These are phyloP conservation scores for Leccinum obscurum DNA, from an alignment of 768 basidiomycete species.

Conservation along the genomic window DNA sequence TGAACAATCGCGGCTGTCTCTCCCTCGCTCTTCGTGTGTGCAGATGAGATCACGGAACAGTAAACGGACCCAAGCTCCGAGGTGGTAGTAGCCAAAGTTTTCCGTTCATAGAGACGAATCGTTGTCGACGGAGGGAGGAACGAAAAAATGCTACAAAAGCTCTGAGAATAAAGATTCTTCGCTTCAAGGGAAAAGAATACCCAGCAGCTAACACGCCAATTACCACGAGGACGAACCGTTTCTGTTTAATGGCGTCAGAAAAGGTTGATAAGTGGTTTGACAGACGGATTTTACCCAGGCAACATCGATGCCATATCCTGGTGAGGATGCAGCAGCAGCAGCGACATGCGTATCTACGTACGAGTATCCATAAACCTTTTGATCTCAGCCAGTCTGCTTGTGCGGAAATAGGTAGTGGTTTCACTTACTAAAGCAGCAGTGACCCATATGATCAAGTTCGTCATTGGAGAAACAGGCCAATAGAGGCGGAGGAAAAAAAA, in stretches of 20 bases:
- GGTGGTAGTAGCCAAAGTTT: constrained; percentile 65
- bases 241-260: constrained; percentile 35
- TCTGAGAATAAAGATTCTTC: constrained; percentile 2
- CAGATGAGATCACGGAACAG: constrained; percentile 74
- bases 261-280: not conserved
- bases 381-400: not conserved
- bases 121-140: constrained; percentile 76
- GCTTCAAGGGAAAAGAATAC: constrained; percentile 37
- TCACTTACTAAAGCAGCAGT: constrained; percentile 58
- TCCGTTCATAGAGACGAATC: constrained; percentile 71
- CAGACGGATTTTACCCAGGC: constrained; percentile 56
- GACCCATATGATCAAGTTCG: constrained; percentile 67
- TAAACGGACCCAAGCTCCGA: constrained; percentile 69
- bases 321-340: constrained; percentile 43
- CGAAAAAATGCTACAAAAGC: constrained; percentile 53
- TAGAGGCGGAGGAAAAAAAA: constrained; percentile 72
- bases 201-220: constrained; percentile 77
- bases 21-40: constrained; percentile 51
- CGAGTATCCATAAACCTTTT: constrained; percentile 70
- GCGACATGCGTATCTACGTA: constrained; percentile 59
- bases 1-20: constrained; percentile 58
- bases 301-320: constrained; percentile 62
- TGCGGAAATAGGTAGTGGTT: not conserved
- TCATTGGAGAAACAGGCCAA: constrained; percentile 72
- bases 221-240: constrained; percentile 67